Evolutionary conservation across 257 asterid species (phyloP), one percentile per base, ranked within the genome.

Genomic region (Thymus quinquecostatus): DNA sequence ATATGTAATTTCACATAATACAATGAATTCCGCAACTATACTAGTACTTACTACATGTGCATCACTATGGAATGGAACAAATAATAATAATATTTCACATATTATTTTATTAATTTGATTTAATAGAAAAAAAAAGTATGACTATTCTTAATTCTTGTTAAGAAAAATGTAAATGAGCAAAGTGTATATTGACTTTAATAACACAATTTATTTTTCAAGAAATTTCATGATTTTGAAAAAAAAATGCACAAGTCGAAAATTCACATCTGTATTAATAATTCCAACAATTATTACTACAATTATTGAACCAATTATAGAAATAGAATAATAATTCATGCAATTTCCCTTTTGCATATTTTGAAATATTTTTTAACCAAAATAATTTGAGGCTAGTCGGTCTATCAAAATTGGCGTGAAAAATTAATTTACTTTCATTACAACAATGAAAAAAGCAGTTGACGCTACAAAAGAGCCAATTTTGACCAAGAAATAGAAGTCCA

Each of bases 231-330:
- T 56, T 41, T 28, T 21, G 21, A 21, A 21, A 21, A 21, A 21
- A 21, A 21, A 21, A 21, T 21, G 21, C 21, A 21, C 6, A 30
- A n/a, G 49, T 8, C 28, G 40, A 34, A 36, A 68, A 36, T 14
- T 14, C 58, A n/a, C 9, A 28, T 41, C 34, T 62, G 21, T 28
- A 41, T 3, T 43, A 43, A 53, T 72, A 53, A 63, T 72, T 51
- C 13, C 10, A 53, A 11, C 58, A 29, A 30, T 30, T 30, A 56
- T 13, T 44, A 43, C 10, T 30, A 70, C 9, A 34, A 73, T 55
- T 64, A 64, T 64, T 64, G 72, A 33, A 73, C 60, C 60, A 64
- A 64, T 73, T 73, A 73, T 64, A 54, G 40, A 59, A 63, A 71
- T 2, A 53, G 55, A 14, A 64, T 54, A 64, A 64, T 43, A 53